Evolutionary conservation across 2,329 filamentous ascomycete species (phyloP), one percentile per base, ranked within the genome.

Genomic region (Fusarium veterinarium): DNA sequence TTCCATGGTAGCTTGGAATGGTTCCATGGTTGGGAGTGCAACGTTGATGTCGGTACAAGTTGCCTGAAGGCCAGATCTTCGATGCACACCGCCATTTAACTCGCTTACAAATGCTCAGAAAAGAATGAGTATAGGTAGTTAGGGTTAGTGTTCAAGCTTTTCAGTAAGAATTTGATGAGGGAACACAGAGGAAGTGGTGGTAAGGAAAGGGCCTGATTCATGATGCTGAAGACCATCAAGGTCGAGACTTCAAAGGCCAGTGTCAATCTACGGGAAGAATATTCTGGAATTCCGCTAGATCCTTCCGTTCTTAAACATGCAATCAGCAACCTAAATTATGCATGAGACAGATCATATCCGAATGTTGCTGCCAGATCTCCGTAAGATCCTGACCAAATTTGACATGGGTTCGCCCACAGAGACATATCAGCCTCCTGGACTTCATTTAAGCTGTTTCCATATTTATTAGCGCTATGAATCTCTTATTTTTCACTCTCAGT

Each of bases 41-140:
- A 74, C 71, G 46, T 60, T 64, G 31, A 42, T 51, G 52, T 74
- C 71, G 71, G 71, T 55, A 66, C 51, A 46, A 72, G 68, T 74
- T 74, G 71, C 72, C 64, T 33, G 51, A 45, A 52, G 58, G n/a
- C 35, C 23, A 30, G 8, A 23, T 5, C 35, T 16, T 44, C 17
- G 40, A 44, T 40, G 30, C 48, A 63, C 63, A 60, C 52, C 64
- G 60, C 60, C 44, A 11, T 57, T 72, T 57, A 40, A 31, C 30
- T 60, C 25, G 30, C 45, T 58, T 20, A n/a, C 8, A 14, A 8
- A 30, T 19, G n/a, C 8, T 25, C 23, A 35, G 28, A 33, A 41
- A 37, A 30, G 2, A 40, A 20, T 17, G 1, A 3, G 23, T n/a
- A 20, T 17, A 1, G 3, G 23, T n/a, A 30, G 8, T n/a, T 23